These are phyloP conservation scores for Exophiala mesophila DNA, from an alignment of 2,329 filamentous ascomycete genomes.

Conservation along the genomic window DNA sequence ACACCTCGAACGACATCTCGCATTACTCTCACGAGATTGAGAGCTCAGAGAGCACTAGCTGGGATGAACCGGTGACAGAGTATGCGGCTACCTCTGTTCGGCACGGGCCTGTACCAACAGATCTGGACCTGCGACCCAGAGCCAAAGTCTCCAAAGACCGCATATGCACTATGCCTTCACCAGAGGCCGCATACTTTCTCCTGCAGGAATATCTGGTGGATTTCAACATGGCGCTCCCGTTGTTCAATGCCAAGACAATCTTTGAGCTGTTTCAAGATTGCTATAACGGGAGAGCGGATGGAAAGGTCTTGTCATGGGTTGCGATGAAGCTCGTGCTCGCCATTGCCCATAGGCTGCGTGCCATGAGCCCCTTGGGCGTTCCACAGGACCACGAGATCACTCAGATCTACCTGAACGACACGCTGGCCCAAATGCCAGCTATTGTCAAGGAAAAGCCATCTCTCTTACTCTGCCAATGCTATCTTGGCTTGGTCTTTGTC, in stretches of 20 bases:
- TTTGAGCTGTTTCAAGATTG: constrained; percentile 94
- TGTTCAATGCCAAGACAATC: constrained; percentile 95
- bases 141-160: constrained; percentile 3
- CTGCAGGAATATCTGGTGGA: constrained; percentile 93
- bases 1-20: not conserved
- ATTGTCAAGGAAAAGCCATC: constrained; percentile 93
- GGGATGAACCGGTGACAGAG: not conserved
- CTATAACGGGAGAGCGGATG: constrained; percentile 85
- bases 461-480: constrained; percentile 86
- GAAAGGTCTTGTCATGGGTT: constrained; percentile 95
- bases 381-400: constrained; percentile 88
- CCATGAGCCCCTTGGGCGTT: constrained; percentile 92
- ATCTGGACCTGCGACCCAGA: constrained; percentile 2
- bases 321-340: constrained; percentile 88
- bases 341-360: constrained; percentile 81
- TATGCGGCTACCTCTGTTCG: constrained; percentile 2
- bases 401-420: constrained; percentile 93
- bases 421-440: constrained; percentile 86
- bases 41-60: not conserved
- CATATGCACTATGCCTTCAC: constrained; percentile 60
- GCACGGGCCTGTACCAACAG: constrained; percentile 8
- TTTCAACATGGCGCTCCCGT: constrained; percentile 96
- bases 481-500: constrained; percentile 88
- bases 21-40: constrained; percentile 7
- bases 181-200: constrained; percentile 78